Evolutionary conservation across 2,329 filamentous ascomycete genomes (phyloP).

Genomic region (Rhexocercosporidium sp.): DNA sequence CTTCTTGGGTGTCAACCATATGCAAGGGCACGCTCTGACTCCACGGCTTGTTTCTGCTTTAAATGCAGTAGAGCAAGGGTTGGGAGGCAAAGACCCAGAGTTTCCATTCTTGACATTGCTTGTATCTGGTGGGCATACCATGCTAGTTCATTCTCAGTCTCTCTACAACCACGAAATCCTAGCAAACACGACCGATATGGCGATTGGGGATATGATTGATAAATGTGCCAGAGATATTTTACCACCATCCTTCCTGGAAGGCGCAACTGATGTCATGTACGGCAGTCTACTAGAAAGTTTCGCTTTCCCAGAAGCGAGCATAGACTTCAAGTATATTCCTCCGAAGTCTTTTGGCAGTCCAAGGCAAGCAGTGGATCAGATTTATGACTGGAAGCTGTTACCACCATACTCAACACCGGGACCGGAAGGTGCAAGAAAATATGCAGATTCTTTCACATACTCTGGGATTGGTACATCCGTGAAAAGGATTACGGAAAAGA

Average conservation of each 20-base stretch:
- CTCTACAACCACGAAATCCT: conserved; percentile 75
- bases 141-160: conserved; percentile 76
- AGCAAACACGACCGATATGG: conserved; percentile 76
- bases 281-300: conserved; percentile 80
- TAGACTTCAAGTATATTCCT: conserved; percentile 51
- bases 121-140: conserved; percentile 90
- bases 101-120: conserved; percentile 91
- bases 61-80: conserved; percentile 33
- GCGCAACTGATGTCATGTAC: conserved; percentile 73
- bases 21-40: conserved; percentile 95
- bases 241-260: conserved; percentile 61
- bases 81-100: conserved; percentile 46
- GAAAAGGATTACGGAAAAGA: conserved; percentile 57
- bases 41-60: conserved; percentile 76
- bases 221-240: conserved; percentile 81
- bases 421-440: conserved; percentile 45
- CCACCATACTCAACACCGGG: conserved; percentile 66
- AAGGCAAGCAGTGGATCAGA: conserved; percentile 50
- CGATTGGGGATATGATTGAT: conserved; percentile 89
- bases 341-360: conserved; percentile 56
- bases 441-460: conserved; percentile 67
- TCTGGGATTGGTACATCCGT: conserved; percentile 71
- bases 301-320: conserved; percentile 63
- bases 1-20: conserved; percentile 88
- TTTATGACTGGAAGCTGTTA: conserved; percentile 70